Base-by-base conservation (phyloP, 345 rosid genomes). In the Orychophragmus violaceus region DNA sequence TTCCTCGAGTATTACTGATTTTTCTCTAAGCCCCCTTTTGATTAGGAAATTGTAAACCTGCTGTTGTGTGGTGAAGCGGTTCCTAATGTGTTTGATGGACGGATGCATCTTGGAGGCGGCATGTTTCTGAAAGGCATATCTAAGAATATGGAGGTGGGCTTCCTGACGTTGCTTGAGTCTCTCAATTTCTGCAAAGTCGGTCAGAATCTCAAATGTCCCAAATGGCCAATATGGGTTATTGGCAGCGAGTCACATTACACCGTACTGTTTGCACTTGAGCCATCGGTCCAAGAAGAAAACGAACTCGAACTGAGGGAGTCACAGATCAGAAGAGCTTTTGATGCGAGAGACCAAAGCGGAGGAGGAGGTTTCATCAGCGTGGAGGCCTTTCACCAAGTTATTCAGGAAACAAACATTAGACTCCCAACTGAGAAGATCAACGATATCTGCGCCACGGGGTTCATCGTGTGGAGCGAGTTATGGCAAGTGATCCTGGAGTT, bases 241-340 rank as follows among this genome's bases (percentile, higher is more conserved):
- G 99, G 99, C 4, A 95, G 99, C 39, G 99, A 95, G 79, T 95
- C 99, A 49, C 99, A 95, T 68, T 95, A 91, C 77, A 95, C 97
- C 1, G 99, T 91, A 50, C 71, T 95, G 19, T 95, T 95, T 79
- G 95, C 99, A 44, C 91, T 87, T 11, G 88, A 91, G 59, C 86
- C 86, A 29, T 59, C 82, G 5, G 99, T 89, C 63, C 99, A 89
- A 77, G 94, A 91, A 32, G 98, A 95, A 83, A 95, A 91, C 68
- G 89, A 89, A 69, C 83, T 95, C 16, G 99, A 95, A 82, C 81
- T 84, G 76, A 89, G 98, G 75, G 99, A 95, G 66, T 80, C 90
- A 2, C 89, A 81, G 63, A 89, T 95, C 61, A 85, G 96, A 37
- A 89, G 78, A 80, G 94, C 97, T 69, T 95, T 95, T 33, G 94